Base-by-base conservation (phyloP, 768 basidiomycete species). In the Coprinellus micaceus region DNA sequence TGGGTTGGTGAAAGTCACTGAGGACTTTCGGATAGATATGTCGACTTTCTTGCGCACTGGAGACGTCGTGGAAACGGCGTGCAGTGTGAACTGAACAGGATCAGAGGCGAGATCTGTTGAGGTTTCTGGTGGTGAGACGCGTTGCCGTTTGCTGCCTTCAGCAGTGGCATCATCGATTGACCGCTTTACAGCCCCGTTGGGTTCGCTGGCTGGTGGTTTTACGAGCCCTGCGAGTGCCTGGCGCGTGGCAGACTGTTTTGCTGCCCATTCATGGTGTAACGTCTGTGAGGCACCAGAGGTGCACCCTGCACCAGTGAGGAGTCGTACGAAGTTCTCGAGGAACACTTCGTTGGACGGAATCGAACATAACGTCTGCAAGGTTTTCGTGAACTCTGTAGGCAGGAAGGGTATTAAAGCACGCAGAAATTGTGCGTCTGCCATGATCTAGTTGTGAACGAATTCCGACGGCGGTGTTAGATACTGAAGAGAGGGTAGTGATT, bases 31-130 rank as follows among this genome's bases (percentile, higher is more conserved):
- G 37, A 88, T 69, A 2, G 79, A 79, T 62, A 90, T 77, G 62
- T 91, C 82, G 37, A 86, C 80, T 60, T 89, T 90, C 72, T 88
- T 89, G 51, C 90, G 84, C 51, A 91, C 68, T 11, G 89, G 89
- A 0, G 89, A 83, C 11, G 85, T 82, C n/a, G 79, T 74, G 26
- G 88, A 89, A 40, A 91, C 69, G 17, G 83, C 70, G 39, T 87
- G 82, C 1, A 91, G 71, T 2, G 84, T 82, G 69, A 81, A 85
- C 10, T 80, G 55, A 1, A 84, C 79, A 0, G 69, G 63, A 39
- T 58, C 58, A 55, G 41, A 50, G 40, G 56, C 53, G 11, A 62
- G 17, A 19, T 46, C 36, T 24, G 36, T 52, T 7, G 63, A 33
- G 7, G 53, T 51, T 52, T 58, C 61, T 40, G 54, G 62, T 53